Percentiles rank a stretch among this genome's conserved stretches.
These are phyloP conservation scores for Moelleriella libera DNA, from an alignment of 2,329 filamentous ascomycete species.

Conservation along the genomic window DNA sequence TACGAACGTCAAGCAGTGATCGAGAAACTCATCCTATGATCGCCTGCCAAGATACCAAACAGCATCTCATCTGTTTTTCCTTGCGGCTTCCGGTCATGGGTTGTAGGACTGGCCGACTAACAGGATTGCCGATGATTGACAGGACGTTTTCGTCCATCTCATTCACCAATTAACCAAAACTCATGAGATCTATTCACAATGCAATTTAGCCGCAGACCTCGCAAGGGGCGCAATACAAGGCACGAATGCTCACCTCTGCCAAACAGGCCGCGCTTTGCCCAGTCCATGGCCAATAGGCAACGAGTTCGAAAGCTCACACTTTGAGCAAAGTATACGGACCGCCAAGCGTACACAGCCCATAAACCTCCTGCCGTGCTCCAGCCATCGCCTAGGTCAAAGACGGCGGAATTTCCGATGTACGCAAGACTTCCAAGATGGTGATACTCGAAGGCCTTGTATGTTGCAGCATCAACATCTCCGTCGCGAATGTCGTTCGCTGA, in stretches of 20 bases:
- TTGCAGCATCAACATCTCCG: constrained; percentile 79
- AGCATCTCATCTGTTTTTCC: no score
- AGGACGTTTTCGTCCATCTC: no score
- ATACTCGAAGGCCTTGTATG: constrained; percentile 93
- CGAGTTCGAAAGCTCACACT: constrained; percentile 87
- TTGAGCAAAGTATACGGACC: constrained; percentile 93
- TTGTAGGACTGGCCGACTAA: no score
- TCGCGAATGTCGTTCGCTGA: constrained; percentile 68
- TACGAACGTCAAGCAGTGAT: neutral
- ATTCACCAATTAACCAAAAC: constrained; percentile 21
- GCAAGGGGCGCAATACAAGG: neutral
- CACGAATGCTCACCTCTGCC: constrained; percentile 65
- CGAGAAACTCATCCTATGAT: neutral
- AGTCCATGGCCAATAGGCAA: constrained; percentile 89
- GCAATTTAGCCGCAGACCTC: neutral
- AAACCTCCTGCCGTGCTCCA: constrained; percentile 70
- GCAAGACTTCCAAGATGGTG: constrained; percentile 81
- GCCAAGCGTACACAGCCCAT: constrained; percentile 90
- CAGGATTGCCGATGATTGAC: no score
- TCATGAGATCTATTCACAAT: constrained; percentile 31
- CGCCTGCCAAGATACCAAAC: no score
- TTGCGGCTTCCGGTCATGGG: no score
- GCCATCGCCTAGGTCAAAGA: constrained; percentile 77
- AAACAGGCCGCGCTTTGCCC: constrained; percentile 92
- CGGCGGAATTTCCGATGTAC: constrained; percentile 90